Percentiles rank a stretch among this genome's conserved stretches.
phyloP scores from a whole-genome alignment of 495 filamentous ascomycete species.

The Penicillium arizonense region DNA sequence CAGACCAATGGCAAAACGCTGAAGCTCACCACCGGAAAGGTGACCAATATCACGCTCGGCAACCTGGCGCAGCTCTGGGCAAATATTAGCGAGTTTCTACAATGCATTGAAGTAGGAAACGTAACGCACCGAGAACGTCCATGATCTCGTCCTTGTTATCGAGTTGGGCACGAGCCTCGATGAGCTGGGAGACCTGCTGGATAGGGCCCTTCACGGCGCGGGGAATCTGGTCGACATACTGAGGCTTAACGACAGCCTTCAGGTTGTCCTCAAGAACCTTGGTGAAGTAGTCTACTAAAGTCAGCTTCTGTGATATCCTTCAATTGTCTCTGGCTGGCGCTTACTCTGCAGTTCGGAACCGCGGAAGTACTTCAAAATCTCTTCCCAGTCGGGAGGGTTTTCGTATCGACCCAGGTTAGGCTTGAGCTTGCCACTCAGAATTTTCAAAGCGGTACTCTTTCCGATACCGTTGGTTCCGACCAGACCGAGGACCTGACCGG shows the following conservation, averaged over 20 bases:
- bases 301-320: not conserved
- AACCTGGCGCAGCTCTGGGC: slow-evolving; percentile 77
- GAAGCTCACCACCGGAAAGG: slow-evolving; percentile 95
- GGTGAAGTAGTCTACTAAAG: slow-evolving; percentile 88
- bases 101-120: not conserved
- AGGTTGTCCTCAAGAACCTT: slow-evolving; percentile 95
- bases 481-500: slow-evolving; percentile 93
- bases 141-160: slow-evolving; percentile 83
- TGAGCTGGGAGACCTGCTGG: slow-evolving; percentile 71
- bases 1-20: slow-evolving; percentile 93
- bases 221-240: slow-evolving; percentile 98
- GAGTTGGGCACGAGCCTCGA: slow-evolving; percentile 70
- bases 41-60: slow-evolving; percentile 81
- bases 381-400: slow-evolving; percentile 98
- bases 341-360: slow-evolving; percentile 95
- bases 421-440: slow-evolving; percentile 96
- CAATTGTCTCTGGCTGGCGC: slow-evolving; percentile 12
- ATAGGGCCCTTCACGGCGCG: slow-evolving; percentile 79
- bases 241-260: slow-evolving; percentile 96
- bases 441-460: slow-evolving; percentile 97
- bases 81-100: slow-evolving; percentile 21
- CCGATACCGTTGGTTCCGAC: slow-evolving; percentile 99
- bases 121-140: slow-evolving; percentile 66
- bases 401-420: slow-evolving; percentile 94
- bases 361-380: slow-evolving; percentile 96